phyloP scores from a whole-genome alignment of 768 basidiomycete species.

The Mycena latifolia region DNA sequence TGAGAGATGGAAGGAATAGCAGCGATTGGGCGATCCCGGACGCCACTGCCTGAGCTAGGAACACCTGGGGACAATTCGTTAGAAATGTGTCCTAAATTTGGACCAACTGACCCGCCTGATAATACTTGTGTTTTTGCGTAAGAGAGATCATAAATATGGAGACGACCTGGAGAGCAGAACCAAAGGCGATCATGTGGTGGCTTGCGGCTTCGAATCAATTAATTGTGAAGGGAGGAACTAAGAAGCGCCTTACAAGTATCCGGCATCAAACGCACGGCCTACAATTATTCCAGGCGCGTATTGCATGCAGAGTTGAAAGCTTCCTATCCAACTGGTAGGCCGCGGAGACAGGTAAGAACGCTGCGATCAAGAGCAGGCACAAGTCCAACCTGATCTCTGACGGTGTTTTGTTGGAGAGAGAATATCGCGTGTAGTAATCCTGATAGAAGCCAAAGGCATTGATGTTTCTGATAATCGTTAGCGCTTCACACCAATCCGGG shows the following conservation, averaged over 20 bases:
- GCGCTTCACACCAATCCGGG: background rate
- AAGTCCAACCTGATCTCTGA: slow-evolving; percentile 24
- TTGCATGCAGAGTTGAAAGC: slow-evolving; percentile 30
- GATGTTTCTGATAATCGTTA: slow-evolving; percentile 15
- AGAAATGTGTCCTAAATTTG: too few species aligned
- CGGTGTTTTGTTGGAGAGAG: slow-evolving; percentile 22
- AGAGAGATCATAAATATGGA: slow-evolving; percentile 32
- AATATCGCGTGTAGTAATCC: slow-evolving; percentile 30
- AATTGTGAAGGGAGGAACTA: background rate
- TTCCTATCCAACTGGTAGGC: slow-evolving; percentile 25
- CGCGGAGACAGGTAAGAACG: background rate
- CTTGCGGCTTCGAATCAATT: background rate
- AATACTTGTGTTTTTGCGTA: slow-evolving; percentile 25
- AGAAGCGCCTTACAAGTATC: slow-evolving; percentile 26
- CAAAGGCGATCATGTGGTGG: slow-evolving; percentile 30
- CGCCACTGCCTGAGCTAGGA: slow-evolving; percentile 26
- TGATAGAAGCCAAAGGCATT: slow-evolving; percentile 30
- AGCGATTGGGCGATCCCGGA: slow-evolving; percentile 29
- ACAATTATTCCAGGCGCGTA: slow-evolving; percentile 29
- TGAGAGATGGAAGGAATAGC: slow-evolving; percentile 26
- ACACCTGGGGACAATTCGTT: slow-evolving; percentile 14
- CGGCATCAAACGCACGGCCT: slow-evolving; percentile 29
- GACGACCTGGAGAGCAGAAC: slow-evolving; percentile 25
- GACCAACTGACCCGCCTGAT: slow-evolving; percentile 15
- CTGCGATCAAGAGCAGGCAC: background rate